Conservation (phyloP, 2,329 filamentous ascomycete species). For the Leptodontidium sp. region DNA sequence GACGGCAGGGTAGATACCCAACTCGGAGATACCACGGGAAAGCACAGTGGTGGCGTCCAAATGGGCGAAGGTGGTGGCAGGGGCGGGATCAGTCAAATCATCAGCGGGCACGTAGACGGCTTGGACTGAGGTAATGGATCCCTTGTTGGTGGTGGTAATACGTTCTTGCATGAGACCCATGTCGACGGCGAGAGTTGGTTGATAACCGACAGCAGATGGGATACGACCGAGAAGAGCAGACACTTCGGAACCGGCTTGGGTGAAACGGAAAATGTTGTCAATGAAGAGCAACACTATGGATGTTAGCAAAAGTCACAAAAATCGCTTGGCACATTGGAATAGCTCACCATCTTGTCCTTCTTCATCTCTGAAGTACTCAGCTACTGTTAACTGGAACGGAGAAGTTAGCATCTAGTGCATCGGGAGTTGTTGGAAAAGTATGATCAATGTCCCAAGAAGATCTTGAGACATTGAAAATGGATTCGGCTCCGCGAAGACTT, state of each 20-base stretch:
- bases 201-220: conserved; percentile 99
- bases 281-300: conserved; percentile 92
- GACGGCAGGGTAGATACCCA: conserved; percentile 99
- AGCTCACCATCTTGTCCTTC: conserved; percentile 85
- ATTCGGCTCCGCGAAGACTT: neutral
- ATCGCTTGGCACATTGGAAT: neutral
- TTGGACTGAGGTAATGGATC: conserved; percentile 99
- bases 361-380: conserved; percentile 81
- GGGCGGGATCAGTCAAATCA: conserved; percentile 99
- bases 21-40: conserved; percentile 99
- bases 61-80: conserved; percentile 99
- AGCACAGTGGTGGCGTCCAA: conserved; percentile 99
- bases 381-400: conserved; percentile 59
- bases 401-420: neutral
- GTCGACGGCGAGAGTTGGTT: conserved; percentile 97
- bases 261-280: conserved; percentile 99
- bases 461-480: neutral
- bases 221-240: conserved; percentile 99
- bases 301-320: conserved; percentile 40
- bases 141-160: conserved; percentile 99
- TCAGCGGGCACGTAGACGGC: conserved; percentile 99
- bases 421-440: neutral
- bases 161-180: conserved; percentile 99
- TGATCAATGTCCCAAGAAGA: neutral
- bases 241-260: conserved; percentile 99